These are phyloP conservation scores for Epithele typhae DNA, from an alignment of 768 basidiomycete species.

Conservation along the genomic window DNA sequence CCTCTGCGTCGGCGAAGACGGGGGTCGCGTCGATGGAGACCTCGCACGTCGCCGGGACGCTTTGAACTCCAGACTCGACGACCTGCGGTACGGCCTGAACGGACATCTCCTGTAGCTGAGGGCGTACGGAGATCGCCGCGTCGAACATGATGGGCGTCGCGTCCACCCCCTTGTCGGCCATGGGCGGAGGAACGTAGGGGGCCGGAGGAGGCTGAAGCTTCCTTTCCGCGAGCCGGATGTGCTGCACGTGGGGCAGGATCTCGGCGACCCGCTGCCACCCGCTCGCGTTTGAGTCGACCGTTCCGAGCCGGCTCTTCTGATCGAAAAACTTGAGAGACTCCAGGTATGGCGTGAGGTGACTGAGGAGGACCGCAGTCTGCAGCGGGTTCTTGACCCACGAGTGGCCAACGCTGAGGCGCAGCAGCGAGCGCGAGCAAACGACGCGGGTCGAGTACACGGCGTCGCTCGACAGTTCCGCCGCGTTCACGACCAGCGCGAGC, in stretches of 20 bases:
- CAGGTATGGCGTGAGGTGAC: slow-evolving; percentile 70
- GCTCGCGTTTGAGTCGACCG: slow-evolving; percentile 59
- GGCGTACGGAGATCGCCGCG: slow-evolving; percentile 37
- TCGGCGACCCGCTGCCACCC: slow-evolving; percentile 69
- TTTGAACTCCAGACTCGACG: slow-evolving; percentile 36
- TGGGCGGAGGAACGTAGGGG: slow-evolving; percentile 24
- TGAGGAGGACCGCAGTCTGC: slow-evolving; percentile 65
- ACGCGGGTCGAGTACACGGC: slow-evolving; percentile 42
- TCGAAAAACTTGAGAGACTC: slow-evolving; percentile 74
- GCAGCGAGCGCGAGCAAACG: slow-evolving; percentile 59
- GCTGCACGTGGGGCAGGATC: slow-evolving; percentile 68
- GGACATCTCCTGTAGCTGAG: slow-evolving; percentile 30
- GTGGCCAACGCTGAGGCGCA: slow-evolving; percentile 72
- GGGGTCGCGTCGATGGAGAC: slow-evolving; percentile 53
- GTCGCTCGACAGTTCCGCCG: slow-evolving; percentile 37
- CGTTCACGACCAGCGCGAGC: slow-evolving; percentile 62
- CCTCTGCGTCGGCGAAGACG: slow-evolving; percentile 36
- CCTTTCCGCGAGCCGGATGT: slow-evolving; percentile 59
- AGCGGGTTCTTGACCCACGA: slow-evolving; percentile 70
- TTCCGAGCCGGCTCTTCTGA: slow-evolving; percentile 70
- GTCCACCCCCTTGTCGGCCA: slow-evolving; percentile 44
- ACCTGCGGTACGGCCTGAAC: slow-evolving; percentile 36
- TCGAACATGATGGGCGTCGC: slow-evolving; percentile 43
- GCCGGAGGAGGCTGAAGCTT: slow-evolving; percentile 30
- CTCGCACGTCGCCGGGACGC: slow-evolving; percentile 33